Base-by-base conservation (phyloP, 805 yeast genomes). In the Lipomyces japonicus region DNA sequence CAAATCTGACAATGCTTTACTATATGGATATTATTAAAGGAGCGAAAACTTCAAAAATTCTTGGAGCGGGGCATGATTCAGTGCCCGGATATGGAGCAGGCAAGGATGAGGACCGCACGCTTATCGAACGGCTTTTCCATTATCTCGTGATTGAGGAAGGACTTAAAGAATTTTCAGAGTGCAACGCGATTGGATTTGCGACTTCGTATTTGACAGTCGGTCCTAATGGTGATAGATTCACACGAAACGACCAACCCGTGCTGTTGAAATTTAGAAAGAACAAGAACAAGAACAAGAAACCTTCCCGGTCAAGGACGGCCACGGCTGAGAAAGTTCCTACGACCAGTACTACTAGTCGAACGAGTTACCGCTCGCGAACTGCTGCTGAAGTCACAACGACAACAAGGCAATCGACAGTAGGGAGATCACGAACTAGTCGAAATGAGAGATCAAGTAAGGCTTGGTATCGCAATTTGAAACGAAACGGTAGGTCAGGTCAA, bases 11-110 rank as follows among this genome's bases (percentile, higher is more conserved):
- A 0, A 73, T 84, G 7, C 73, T 85, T 10, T 82, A 87, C 59
- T 83, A 91, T 63, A 90, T 87, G 57, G 97, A 90, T 66, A 75
- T 88, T 3, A 82, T 82, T 65, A 78, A 82, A 60, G 96, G 97
- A 0, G 77, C 88, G 0, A 78, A 75, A 57, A 69, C 71, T 50
- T 74, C 75, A n/a, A 83, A 81, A 61, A 78, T 88, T 50, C 71
- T 77, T 10, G 75, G 72, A 30, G 71, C 78, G 39, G 87, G 89
- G 0, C 86, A 84, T 61, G 80, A 84, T 60, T 60, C 60, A 18
- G 72, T 74, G 39, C 74, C 75, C n/a, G 76, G 68, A 39, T 89
- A 85, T 63, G 96, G 96, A 1, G 68, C 69, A 24, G 96, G 96
- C 3, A 78, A 75, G 58, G 71, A 68, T 5, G 63, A 82, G 58